These are phyloP conservation scores for Candida maltosa DNA, from an alignment of 805 yeast genomes.

Conservation along the genomic window DNA sequence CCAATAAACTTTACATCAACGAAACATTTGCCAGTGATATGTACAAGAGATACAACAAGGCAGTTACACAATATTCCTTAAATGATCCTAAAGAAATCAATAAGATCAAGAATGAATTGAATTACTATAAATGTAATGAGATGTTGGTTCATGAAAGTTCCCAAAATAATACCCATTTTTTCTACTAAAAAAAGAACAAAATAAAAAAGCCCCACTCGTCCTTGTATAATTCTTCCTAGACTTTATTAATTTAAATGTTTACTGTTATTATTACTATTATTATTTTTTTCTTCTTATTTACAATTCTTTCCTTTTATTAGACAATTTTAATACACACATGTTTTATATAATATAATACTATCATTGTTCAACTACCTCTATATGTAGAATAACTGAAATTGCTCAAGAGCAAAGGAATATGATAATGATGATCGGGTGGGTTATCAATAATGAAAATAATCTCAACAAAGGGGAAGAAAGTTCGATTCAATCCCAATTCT, in stretches of 20 bases:
- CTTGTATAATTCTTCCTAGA: neutral
- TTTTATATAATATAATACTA: neutral
- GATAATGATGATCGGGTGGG: conserved; percentile 80
- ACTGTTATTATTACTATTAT: neutral
- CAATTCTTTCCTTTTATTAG: neutral
- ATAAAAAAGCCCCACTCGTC: neutral
- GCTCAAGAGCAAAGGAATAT: conserved; percentile 80
- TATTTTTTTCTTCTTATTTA: neutral
- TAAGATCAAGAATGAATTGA: conserved; percentile 61
- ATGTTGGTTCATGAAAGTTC: conserved; percentile 70
- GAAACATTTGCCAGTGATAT: conserved; percentile 50
- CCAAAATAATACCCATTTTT: conserved; percentile 62
- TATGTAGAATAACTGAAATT: conserved; percentile 89
- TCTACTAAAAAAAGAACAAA: conserved; percentile 28
- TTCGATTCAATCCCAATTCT: conserved; percentile 29
- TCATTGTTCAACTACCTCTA: conserved; percentile 60
- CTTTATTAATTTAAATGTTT: neutral
- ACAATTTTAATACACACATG: neutral
- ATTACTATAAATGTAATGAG: conserved; percentile 56
- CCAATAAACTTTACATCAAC: conserved; percentile 45
- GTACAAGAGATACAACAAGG: conserved; percentile 54
- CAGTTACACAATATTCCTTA: conserved; percentile 48
- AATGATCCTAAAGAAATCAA: conserved; percentile 49
- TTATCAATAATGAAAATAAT: conserved; percentile 64
- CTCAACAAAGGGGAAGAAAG: conserved; percentile 88